Conservation (phyloP, 345 rosid species). For the Eucalyptus curtisii region DNA sequence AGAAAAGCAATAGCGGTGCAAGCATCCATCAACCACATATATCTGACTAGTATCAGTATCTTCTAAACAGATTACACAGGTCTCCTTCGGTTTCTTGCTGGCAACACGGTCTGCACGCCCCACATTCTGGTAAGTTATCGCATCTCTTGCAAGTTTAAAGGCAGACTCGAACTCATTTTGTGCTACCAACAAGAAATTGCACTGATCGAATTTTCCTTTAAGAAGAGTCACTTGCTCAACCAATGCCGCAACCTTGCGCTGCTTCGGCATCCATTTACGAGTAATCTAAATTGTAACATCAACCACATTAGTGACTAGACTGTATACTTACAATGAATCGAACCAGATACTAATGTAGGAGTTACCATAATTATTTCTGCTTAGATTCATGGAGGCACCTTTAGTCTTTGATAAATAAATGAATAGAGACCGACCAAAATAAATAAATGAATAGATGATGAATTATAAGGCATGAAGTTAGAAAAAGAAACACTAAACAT, state of each 20-base stretch:
- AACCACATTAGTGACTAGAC: not conserved
- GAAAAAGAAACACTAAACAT: not conserved
- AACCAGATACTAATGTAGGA: not conserved
- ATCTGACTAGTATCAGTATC: conserved; percentile 34
- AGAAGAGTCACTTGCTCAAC: conserved; percentile 38
- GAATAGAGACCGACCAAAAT: not conserved
- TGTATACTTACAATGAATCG: not conserved
- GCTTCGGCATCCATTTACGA: conserved; percentile 30
- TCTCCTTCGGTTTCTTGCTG: conserved; percentile 32
- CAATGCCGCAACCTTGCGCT: conserved; percentile 27
- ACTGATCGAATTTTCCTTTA: conserved; percentile 23
- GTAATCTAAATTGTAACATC: conserved; percentile 26
- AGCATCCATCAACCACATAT: conserved; percentile 57
- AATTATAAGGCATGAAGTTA: not conserved
- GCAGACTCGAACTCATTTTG: conserved; percentile 43
- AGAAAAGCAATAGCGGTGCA: conserved; percentile 63
- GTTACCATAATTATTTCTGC: not conserved
- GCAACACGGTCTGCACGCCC: conserved; percentile 7
- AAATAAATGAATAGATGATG: not conserved
- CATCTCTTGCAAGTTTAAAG: conserved; percentile 63
- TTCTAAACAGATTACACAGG: conserved; percentile 68
- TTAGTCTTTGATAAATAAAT: not conserved
- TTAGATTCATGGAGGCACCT: not conserved
- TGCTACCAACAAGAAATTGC: conserved; percentile 28
- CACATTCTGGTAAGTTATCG: conserved; percentile 45